These are phyloP conservation scores for Cochlearia excelsa DNA, from an alignment of 345 rosid species.

Conservation along the genomic window DNA sequence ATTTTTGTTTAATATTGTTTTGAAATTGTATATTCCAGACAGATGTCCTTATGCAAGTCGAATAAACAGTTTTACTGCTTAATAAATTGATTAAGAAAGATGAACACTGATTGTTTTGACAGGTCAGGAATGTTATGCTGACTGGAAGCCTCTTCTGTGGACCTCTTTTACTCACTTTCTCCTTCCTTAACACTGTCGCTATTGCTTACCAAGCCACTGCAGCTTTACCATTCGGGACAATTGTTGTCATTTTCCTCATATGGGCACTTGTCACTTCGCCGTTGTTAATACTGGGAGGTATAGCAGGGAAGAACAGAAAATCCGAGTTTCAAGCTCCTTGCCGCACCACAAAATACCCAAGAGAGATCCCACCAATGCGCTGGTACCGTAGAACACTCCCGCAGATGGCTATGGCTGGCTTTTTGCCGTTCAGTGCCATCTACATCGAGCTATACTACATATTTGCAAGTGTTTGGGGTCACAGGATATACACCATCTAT, in stretches of 20 bases:
- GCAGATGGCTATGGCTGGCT: slow-evolving; percentile 70
- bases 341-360: slow-evolving; percentile 52
- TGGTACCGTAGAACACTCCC: slow-evolving; percentile 56
- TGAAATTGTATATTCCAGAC: neutral
- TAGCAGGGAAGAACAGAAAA: slow-evolving; percentile 58
- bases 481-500: slow-evolving; percentile 60
- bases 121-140: slow-evolving; percentile 54
- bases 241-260: slow-evolving; percentile 53
- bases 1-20: neutral
- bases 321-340: slow-evolving; percentile 60
- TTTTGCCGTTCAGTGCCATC: slow-evolving; percentile 60
- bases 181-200: slow-evolving; percentile 59
- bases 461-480: slow-evolving; percentile 64
- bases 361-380: slow-evolving; percentile 52
- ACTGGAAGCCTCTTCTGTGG: slow-evolving; percentile 61
- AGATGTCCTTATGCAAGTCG: neutral
- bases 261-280: slow-evolving; percentile 59
- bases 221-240: slow-evolving; percentile 55
- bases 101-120: slow-evolving; percentile 17
- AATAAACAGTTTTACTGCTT: neutral
- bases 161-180: slow-evolving; percentile 51
- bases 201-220: slow-evolving; percentile 53
- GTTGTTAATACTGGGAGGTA: slow-evolving; percentile 45
- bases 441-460: slow-evolving; percentile 63
- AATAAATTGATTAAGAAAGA: neutral